phyloP scores from a whole-genome alignment of 139 green algal genomes.

The Marvania coccoides region DNA sequence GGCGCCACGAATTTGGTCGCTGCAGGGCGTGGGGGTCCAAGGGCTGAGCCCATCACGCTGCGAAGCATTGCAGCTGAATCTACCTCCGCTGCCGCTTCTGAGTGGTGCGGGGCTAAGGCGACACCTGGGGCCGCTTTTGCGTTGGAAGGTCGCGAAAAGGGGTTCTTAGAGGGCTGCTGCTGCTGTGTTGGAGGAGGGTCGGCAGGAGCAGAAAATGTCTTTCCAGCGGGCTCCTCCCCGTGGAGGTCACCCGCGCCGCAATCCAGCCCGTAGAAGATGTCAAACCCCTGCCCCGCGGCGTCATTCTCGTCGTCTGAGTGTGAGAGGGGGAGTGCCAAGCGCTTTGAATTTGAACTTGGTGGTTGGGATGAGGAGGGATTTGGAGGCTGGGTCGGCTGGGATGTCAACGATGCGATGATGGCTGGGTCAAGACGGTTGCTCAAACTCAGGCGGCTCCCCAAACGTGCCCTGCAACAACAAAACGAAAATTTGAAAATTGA shows the following conservation, averaged over 20 bases:
- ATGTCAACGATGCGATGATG: background rate
- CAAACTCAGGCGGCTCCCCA: background rate
- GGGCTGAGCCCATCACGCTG: background rate
- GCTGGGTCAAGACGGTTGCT: background rate
- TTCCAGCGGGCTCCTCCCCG: background rate
- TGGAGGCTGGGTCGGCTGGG: background rate
- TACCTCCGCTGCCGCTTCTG: no score
- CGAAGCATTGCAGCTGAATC: background rate
- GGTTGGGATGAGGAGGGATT: background rate
- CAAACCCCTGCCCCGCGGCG: background rate
- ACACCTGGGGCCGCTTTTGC: background rate
- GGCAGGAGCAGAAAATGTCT: background rate
- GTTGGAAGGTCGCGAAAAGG: no score
- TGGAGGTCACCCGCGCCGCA: background rate
- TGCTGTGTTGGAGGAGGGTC: background rate
- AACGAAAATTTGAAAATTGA: no score
- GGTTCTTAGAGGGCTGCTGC: background rate
- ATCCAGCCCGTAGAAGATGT: background rate
- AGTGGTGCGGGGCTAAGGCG: background rate
- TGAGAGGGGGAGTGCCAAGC: background rate
- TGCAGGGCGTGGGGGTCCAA: no score
- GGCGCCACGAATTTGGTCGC: no score
- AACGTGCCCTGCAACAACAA: background rate
- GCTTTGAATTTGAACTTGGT: no score
- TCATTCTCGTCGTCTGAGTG: background rate